phyloP scores from a whole-genome alignment of 495 filamentous ascomycete species.

The Cercophora sp. region DNA sequence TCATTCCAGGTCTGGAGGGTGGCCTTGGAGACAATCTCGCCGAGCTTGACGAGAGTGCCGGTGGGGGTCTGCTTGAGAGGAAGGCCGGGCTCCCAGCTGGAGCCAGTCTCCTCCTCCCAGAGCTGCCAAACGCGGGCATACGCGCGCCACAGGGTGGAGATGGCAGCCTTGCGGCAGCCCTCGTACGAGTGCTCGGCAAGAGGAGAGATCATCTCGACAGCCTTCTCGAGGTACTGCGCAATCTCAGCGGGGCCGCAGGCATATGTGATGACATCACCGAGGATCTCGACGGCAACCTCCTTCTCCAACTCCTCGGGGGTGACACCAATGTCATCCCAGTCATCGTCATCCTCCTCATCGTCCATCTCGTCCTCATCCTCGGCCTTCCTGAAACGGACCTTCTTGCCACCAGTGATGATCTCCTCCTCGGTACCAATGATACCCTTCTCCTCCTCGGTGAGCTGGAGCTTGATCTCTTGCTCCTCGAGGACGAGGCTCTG shows the following conservation, averaged over 20 bases:
- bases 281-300: constrained; percentile 91
- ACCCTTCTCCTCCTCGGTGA: constrained; percentile 73
- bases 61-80: constrained; percentile 76
- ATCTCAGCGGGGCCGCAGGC: constrained; percentile 73
- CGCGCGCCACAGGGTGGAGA: constrained; percentile 86
- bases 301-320: constrained; percentile 91
- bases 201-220: constrained; percentile 72
- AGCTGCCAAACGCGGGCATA: constrained; percentile 89
- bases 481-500: constrained; percentile 87
- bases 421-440: constrained; percentile 61
- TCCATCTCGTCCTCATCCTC: constrained; percentile 56
- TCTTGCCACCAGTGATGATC: constrained; percentile 73
- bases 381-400: constrained; percentile 68
- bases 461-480: constrained; percentile 73
- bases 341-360: constrained; percentile 66
- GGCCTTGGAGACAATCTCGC: constrained; percentile 77
- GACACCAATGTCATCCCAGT: constrained; percentile 76
- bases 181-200: constrained; percentile 87
- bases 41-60: constrained; percentile 76
- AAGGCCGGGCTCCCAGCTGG: constrained; percentile 85
- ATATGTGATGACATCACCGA: constrained; percentile 87
- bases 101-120: constrained; percentile 70
- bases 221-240: constrained; percentile 74
- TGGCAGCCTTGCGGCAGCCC: constrained; percentile 84
- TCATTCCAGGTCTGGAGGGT: constrained; percentile 83